Base-by-base conservation (phyloP, 768 basidiomycete species). In the Lanmaoa pseudosensibilis region DNA sequence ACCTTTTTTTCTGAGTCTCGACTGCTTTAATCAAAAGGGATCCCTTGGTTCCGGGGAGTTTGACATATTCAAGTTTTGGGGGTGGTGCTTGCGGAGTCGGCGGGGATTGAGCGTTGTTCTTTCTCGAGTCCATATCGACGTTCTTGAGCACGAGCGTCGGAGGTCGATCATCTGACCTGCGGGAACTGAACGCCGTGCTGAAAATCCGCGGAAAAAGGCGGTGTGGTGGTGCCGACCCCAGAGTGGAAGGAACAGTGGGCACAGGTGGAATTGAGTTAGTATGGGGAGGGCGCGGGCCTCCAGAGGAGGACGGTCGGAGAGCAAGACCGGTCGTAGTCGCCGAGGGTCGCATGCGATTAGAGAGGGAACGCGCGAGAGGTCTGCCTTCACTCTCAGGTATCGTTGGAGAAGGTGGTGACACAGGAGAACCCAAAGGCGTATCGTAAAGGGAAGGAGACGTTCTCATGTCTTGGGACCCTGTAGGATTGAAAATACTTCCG, bases 1-100 rank as follows among this genome's bases (percentile, higher is more conserved):
- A 88, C 87, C 94, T 96, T 75, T 93, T 92, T 77, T 86, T 93
- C 54, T 81, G 82, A 5, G 93, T 96, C 73, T 96, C 94, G 2
- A 93, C 90, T 1, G 93, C 86, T 64, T 92, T 92, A 47, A 96
- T 82, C 67, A 91, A 74, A 18, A 94, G 66, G 10, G 93, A 85
- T 50, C 89, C 88, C 69, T 92, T 94, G 4, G 93, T 96, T 25
- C 93, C 89, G 3, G 94, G 93, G 11, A 96, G 80, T 73, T 96
- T 96, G 55, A 94, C 88, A 65, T 93, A 94, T 70, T 95, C 93
- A 38, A 95, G 73, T 69, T 94, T 93, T 1, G 91, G 90, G 11
- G 91, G 86, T 21, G 90, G 86, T 3, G 82, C 73, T 58, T 83
- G 85, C 4, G 78, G 71, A 9, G 78, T 65, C 3, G 72, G 51